phyloP scores from a whole-genome alignment of 306 rosid species.

The Urtica urens region DNA sequence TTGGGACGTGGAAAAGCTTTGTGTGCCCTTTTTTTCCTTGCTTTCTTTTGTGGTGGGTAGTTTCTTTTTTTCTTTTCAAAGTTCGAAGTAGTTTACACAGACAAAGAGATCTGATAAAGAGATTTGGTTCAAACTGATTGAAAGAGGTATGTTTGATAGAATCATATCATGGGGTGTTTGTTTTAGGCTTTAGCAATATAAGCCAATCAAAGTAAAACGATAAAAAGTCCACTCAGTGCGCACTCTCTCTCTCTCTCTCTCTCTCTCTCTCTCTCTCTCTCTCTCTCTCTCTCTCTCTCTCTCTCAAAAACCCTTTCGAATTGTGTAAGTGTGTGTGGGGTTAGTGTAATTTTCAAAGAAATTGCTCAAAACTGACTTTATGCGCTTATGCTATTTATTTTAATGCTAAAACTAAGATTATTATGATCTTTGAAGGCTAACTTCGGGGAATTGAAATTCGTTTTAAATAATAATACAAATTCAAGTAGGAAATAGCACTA shows the following conservation, averaged over 20 bases:
- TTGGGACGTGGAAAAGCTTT: constrained; percentile 17
- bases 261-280: too few species aligned
- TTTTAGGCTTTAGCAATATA: constrained; percentile 30
- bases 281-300: neutral
- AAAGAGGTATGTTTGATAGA: constrained; percentile 22
- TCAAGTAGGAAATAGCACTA: constrained; percentile 27
- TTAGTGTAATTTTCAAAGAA: too few species aligned
- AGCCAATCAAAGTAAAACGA: constrained; percentile 26
- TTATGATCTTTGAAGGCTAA: constrained; percentile 24
- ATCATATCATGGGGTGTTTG: constrained; percentile 25
- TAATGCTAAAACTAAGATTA: constrained; percentile 13
- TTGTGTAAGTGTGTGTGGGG: constrained; percentile 41
- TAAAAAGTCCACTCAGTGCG: constrained; percentile 36
- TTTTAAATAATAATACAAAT: constrained; percentile 19
- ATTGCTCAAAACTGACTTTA: constrained; percentile 40
- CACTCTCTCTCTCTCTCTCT: constrained; percentile 6
- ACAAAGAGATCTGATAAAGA: constrained; percentile 64
- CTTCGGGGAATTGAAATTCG: constrained; percentile 17
- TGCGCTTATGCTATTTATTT: constrained; percentile 26
- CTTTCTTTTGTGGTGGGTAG: constrained; percentile 11
- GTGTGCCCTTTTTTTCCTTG: neutral
- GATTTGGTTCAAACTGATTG: constrained; percentile 52
- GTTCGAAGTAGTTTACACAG: constrained; percentile 21
- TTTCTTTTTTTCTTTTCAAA: too few species aligned
- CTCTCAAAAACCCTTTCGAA: neutral